These are phyloP conservation scores for Crithidia acanthocephali DNA, from an alignment of 208 protist genomes.

Conservation along the genomic window DNA sequence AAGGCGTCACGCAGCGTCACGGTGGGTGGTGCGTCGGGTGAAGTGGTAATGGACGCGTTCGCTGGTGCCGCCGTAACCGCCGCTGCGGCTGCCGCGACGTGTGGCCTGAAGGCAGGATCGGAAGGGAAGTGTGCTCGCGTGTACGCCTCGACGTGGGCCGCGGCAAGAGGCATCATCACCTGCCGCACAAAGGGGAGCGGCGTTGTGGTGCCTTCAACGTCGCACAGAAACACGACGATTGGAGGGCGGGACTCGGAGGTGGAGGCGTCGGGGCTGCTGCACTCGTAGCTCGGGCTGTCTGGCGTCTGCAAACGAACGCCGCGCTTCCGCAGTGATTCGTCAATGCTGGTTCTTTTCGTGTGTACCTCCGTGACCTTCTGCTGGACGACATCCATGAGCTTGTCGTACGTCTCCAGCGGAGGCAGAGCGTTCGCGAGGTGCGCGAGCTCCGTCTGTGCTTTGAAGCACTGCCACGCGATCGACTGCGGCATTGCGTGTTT, in stretches of 20 bases:
- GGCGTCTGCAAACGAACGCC: not conserved
- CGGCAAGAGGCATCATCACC: conserved; percentile 57
- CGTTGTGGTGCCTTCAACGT: conserved; percentile 90
- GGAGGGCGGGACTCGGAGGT: not conserved
- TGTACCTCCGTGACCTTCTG: not conserved
- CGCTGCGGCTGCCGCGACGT: conserved; percentile 20
- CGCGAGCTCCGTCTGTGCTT: conserved; percentile 35
- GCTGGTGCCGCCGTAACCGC: conserved; percentile 13
- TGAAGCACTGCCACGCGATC: conserved; percentile 11
- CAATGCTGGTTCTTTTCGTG: not conserved
- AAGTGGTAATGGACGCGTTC: not conserved
- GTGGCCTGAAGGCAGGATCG: conserved; percentile 20
- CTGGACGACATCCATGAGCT: not conserved
- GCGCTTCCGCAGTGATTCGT: conserved; percentile 3
- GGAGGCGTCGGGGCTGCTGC: not conserved
- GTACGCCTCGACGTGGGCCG: conserved; percentile 40
- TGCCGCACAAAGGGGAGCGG: conserved; percentile 75
- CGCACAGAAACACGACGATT: conserved; percentile 54
- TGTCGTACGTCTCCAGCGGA: conserved; percentile 1
- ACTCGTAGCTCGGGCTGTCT: not conserved
- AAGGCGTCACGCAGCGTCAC: conserved; percentile 10
- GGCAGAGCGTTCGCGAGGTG: conserved; percentile 35
- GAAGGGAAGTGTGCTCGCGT: conserved; percentile 46
- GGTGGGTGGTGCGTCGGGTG: not conserved
- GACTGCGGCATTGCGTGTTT: conserved; percentile 5